Base-by-base conservation (phyloP, 495 filamentous ascomycete species). In the Annulohypoxylon stygium region DNA sequence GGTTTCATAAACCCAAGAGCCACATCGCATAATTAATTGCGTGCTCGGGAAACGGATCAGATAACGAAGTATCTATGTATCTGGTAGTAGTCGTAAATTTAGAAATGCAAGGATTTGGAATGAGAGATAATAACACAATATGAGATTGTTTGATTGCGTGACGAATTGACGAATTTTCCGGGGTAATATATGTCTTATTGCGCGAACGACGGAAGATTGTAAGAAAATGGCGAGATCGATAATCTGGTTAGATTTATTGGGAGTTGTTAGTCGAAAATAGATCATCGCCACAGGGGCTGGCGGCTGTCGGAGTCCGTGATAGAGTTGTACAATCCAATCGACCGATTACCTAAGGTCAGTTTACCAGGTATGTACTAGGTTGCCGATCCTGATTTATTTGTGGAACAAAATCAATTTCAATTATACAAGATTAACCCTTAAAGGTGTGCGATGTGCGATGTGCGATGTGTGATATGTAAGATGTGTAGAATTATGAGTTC, bases 231-330 rank as follows among this genome's bases (percentile, higher is more conserved):
- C 66, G 71, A 70, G 61, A 69, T 74, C 71, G 36, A 62, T 51
- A 26, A 60, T 60, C 53, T 61, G 3, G n/a, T 54, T 23, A 51
- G 45, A 58, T 65, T 50, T 50, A 41, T 48, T 45, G 43, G 43
- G 43, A 47, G 16, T 47, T 20, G 43, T 18, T 4, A 45, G 16
- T 51, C 18, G 16, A 47, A 16, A 34, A 60, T 48, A 61, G 47
- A 48, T 59, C 54, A 4, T 70, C 69, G 66, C 66, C 66, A 70
- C 66, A 66, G 65, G 65, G 70, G 48, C 37, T 73, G 53, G 33
- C 71, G 71, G 71, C 66, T 74, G 61, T 74, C 71, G 71, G 71
- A 70, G 66, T 50, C 60, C 60, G 65, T 59, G 26, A 47, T 10
- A 39, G 9, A 39, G 36, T 12, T 47, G 43, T 47, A 47, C 43